Base-by-base conservation (phyloP, 2,329 filamentous ascomycete genomes). In the Xylariaceae sp. region DNA sequence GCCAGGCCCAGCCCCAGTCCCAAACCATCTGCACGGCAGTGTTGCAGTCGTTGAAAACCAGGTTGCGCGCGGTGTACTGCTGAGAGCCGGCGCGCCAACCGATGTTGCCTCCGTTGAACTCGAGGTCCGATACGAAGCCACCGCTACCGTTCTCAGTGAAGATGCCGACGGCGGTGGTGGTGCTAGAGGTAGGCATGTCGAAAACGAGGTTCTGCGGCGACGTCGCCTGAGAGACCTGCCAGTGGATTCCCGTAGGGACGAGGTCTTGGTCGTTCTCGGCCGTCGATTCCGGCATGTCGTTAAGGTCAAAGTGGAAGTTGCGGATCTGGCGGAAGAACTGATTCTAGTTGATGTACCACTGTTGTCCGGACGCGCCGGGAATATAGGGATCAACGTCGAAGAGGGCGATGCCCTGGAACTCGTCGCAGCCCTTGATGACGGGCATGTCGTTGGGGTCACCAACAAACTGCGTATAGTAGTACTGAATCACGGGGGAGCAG, bases 401-500 rank as follows among this genome's bases (percentile, higher is more conserved):
- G 4, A 64, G 24, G 0, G 34, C 65, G 8, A 64, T 56, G 3
- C 64, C 60, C 3, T 75, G 75, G 67, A 91, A 91, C 24, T 77
- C 76, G 8, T 79, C 65, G 1, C 79, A 70, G 3, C 82, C 85
- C 69, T 87, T 86, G 67, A 90, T 78, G 0, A 81, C 81, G 1
- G 88, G 87, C 29, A 82, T 69, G 61, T 81, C 75, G 59, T 79
- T 71, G 9, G 86, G 82, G 74, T 91, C 87, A 40, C 88, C 88
- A 26, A 91, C 78, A 54, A 91, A 80, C 67, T 90, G 86, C 1
- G 88, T 89, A 72, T 89, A 89, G 74, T 91, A 91, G 70, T 83
- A 83, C 71, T 89, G 84, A 45, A 87, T 51, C 0, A 58, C n/a
- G 1, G 56, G 56, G 0, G 45, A 16, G 17, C 44, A 51, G 5